Conservation (phyloP, 192 early-diverging fungal species). For the Gaertneriomyces sp. region DNA sequence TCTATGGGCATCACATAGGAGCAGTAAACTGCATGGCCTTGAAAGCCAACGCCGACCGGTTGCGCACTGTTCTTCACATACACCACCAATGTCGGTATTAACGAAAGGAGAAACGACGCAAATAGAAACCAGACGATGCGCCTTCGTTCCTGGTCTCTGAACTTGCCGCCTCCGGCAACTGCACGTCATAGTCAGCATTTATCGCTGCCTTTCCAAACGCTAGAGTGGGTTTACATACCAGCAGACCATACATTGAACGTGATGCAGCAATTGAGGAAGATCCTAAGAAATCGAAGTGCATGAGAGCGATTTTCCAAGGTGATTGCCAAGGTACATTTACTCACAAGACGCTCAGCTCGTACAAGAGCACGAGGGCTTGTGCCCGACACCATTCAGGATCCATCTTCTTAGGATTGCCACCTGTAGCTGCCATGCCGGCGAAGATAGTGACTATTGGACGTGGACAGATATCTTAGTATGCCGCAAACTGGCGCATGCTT, state of each 20-base stretch:
- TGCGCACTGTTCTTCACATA: constrained; percentile 5
- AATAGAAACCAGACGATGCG: constrained; percentile 17
- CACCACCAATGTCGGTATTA: constrained; percentile 21
- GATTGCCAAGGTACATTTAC: neutral
- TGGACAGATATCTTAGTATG: neutral
- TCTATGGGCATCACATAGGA: constrained; percentile 20
- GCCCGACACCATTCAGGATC: constrained; percentile 13
- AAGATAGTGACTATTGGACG: constrained; percentile 5
- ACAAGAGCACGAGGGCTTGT: constrained; percentile 15
- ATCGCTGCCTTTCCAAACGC: too few relatives aligned
- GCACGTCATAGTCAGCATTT: too few relatives aligned
- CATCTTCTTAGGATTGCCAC: constrained; percentile 6
- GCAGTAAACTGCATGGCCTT: constrained; percentile 23
- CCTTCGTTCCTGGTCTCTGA: constrained; percentile 21
- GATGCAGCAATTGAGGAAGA: constrained; percentile 19
- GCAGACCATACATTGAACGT: constrained; percentile 31
- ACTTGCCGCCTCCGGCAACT: neutral
- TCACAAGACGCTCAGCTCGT: constrained; percentile 18
- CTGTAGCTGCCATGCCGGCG: constrained; percentile 8
- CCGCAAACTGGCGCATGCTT: neutral
- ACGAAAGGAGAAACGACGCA: constrained; percentile 7
- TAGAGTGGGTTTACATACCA: constrained; percentile 8
- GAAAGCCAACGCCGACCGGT: constrained; percentile 9
- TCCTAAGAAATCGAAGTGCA: neutral
- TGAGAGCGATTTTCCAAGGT: neutral